These are phyloP conservation scores for Fusarium graminum DNA, from an alignment of 2,329 filamentous ascomycete genomes.

Conservation along the genomic window DNA sequence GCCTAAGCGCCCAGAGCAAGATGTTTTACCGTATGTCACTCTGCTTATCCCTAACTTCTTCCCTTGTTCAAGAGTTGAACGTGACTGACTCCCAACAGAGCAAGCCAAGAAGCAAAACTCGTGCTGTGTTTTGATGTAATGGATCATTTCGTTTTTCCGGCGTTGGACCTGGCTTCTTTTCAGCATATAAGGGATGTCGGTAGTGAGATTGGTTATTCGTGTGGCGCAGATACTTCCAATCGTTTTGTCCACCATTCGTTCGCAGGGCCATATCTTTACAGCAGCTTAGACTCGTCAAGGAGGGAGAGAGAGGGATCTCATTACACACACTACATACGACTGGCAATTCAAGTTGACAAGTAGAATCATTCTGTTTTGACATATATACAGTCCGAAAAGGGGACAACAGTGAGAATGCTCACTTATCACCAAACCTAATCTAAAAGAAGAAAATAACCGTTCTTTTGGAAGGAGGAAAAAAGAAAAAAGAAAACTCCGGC, in stretches of 20 bases:
- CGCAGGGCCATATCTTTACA: conserved; percentile 40
- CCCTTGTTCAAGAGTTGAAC: neutral
- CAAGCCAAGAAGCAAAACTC: conserved; percentile 86
- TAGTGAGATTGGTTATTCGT: conserved; percentile 53
- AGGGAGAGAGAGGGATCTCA: conserved; percentile 13
- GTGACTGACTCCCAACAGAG: conserved; percentile 53
- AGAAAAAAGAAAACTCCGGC: conserved; percentile 31
- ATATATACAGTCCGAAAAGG: conserved; percentile 18
- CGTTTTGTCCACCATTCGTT: conserved; percentile 47
- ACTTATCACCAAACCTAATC: conserved; percentile 9
- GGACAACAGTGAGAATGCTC: conserved; percentile 35
- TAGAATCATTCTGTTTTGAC: conserved; percentile 31
- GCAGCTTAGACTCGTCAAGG: conserved; percentile 35
- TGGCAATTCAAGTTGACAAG: conserved; percentile 18
- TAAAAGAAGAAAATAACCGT: conserved; percentile 17
- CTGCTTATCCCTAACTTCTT: conserved; percentile 1
- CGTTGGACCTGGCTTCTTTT: conserved; percentile 52
- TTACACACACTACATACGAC: conserved; percentile 20
- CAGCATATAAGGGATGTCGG: conserved; percentile 48
- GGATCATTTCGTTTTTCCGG: conserved; percentile 49
- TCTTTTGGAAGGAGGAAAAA: conserved; percentile 24
- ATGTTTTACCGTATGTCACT: conserved; percentile 87
- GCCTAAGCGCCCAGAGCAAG: conserved; percentile 91
- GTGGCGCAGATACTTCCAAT: conserved; percentile 48
- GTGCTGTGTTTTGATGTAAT: conserved; percentile 78